These are phyloP conservation scores for Nannizzia gypsea DNA, from an alignment of 2,329 filamentous ascomycete genomes.

Conservation along the genomic window DNA sequence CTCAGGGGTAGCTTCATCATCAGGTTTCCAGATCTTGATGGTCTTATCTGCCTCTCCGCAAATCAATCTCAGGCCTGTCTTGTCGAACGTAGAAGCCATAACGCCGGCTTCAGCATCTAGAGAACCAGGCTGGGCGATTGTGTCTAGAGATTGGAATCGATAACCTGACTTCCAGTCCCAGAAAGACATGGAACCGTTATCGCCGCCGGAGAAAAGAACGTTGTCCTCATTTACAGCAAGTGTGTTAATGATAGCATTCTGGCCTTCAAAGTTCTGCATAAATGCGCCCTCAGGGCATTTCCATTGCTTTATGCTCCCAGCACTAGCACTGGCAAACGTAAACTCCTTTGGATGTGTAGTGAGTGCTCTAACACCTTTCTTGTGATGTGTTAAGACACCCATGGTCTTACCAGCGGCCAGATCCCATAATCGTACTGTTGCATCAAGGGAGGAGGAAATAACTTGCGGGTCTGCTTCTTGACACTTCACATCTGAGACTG, in stretches of 20 bases:
- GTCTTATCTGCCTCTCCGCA: constrained; percentile 96
- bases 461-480: constrained; percentile 96
- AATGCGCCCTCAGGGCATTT: constrained; percentile 96
- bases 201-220: constrained; percentile 84
- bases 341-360: constrained; percentile 83
- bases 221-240: constrained; percentile 89
- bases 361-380: constrained; percentile 84
- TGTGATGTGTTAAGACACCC: constrained; percentile 94
- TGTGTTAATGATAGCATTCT: constrained; percentile 93
- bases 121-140: constrained; percentile 84
- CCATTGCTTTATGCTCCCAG: constrained; percentile 96
- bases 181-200: constrained; percentile 93
- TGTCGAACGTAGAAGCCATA: constrained; percentile 88
- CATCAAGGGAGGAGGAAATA: constrained; percentile 84
- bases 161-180: constrained; percentile 99
- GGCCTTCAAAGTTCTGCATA: constrained; percentile 97
- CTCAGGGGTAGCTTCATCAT: constrained; percentile 81
- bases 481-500: constrained; percentile 77
- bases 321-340: constrained; percentile 87
- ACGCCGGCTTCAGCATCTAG: constrained; percentile 89
- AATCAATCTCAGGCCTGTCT: constrained; percentile 76
- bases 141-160: constrained; percentile 79
- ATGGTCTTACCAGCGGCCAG: constrained; percentile 91
- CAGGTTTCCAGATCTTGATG: constrained; percentile 95
- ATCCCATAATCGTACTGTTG: constrained; percentile 87